These are phyloP conservation scores for Daldinia loculata DNA, from an alignment of 495 filamentous ascomycete genomes.

Conservation along the genomic window DNA sequence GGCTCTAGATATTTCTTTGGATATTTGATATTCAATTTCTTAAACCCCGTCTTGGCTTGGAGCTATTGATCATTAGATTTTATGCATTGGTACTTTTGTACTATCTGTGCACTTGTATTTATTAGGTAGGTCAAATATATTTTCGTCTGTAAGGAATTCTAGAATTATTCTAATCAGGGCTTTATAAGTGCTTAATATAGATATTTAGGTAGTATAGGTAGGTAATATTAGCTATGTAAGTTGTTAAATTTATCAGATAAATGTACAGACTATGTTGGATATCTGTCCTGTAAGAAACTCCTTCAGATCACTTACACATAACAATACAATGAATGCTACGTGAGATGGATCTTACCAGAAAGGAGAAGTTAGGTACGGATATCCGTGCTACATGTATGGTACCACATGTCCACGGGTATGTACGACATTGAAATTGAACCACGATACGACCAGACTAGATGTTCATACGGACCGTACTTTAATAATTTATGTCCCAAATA, in stretches of 20 bases:
- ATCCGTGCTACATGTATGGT: slow-evolving; percentile 3
- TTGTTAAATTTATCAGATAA: background rate
- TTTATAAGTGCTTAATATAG: background rate
- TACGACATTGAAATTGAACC: slow-evolving; percentile 6
- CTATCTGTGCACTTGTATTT: background rate
- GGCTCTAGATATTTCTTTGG: background rate
- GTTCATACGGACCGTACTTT: slow-evolving; percentile 1
- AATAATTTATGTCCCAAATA: background rate
- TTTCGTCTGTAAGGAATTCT: background rate
- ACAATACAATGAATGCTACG: background rate
- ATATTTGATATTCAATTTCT: background rate
- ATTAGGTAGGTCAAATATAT: background rate
- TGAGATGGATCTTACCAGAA: slow-evolving; percentile 3
- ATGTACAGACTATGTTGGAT: background rate
- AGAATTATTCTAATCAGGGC: background rate
- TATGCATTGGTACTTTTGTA: background rate
- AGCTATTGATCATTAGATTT: slow-evolving; percentile 7
- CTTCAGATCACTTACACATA: background rate
- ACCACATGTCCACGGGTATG: slow-evolving; percentile 1
- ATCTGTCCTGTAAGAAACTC: background rate
- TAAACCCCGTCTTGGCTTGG: background rate
- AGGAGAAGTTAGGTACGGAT: slow-evolving; percentile 1
- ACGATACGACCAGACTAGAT: slow-evolving; percentile 1
- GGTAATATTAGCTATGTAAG: background rate
- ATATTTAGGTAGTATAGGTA: background rate